Base-by-base conservation (phyloP, 1,139 yeast species). In the Kurtzmaniella natalensis region DNA sequence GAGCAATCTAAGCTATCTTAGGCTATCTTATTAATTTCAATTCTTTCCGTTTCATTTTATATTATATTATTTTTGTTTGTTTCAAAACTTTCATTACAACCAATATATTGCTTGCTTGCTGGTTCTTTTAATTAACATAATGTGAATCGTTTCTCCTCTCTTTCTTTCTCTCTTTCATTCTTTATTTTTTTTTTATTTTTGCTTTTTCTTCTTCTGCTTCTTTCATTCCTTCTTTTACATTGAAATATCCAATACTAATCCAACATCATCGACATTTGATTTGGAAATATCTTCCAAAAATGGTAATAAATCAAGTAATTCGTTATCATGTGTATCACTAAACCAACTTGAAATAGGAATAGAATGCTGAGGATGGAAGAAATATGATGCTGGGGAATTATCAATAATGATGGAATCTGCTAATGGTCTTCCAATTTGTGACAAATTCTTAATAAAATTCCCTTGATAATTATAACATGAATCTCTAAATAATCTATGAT, bases 331-430 rank as follows among this genome's bases (percentile, higher is more conserved):
- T 27, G 94, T 81, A 62, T 92, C 99, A 47, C 96, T 86, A 67
- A 94, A 92, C 99, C 99, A 92, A 57, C 94, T 81, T 43, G 96
- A 86, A 22, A 92, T 86, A n/a, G 99, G 99, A 28, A 94, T 83
- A 10, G 97, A 95, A 64, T 92, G 96, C 54, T 87, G 95, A 17
- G 98, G 98, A 56, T 92, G 98, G 70, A 92, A 86, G 37, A 89
- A 80, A 58, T 94, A 92, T 10, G 96, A 86, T 5, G 97, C 95
- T 2, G 99, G 98, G 2, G 96, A 88, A 60, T 92, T 92, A 64
- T 92, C 99, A 46, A 92, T 80, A 46, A 92, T 94, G 38, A 92
- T 88, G 30, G 84, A 70, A 45, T 89, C 95, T 40, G 73, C 64
- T 42, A 94, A 67, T 1, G 96, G 96, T 48, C 99, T 72, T 5